These are phyloP conservation scores for Colletotrichum lini DNA, from an alignment of 2,329 filamentous ascomycete species.

Conservation along the genomic window DNA sequence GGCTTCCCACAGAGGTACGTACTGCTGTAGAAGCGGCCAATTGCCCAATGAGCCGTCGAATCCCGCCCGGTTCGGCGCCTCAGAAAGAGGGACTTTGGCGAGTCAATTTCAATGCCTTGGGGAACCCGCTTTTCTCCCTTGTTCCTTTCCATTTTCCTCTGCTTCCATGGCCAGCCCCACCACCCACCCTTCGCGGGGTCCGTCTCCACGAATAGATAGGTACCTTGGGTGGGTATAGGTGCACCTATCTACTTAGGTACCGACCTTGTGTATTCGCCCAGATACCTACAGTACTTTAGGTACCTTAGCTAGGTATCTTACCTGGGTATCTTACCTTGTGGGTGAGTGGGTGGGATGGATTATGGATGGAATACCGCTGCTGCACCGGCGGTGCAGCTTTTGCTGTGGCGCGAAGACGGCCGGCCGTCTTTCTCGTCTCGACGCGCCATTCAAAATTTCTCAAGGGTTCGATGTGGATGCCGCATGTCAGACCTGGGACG, in stretches of 20 bases:
- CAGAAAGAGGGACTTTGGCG: slow-evolving; percentile 6
- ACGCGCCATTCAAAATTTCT: slow-evolving; percentile 3
- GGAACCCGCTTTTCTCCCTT: slow-evolving; percentile 34
- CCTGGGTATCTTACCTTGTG: too few species aligned
- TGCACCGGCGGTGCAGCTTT: slow-evolving; percentile 5
- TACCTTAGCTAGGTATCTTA: too few species aligned
- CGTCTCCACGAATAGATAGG: slow-evolving; percentile 15
- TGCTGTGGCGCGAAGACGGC: neutral
- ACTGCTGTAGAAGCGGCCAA: neutral
- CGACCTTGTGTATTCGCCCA: too few species aligned
- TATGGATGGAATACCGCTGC: too few species aligned
- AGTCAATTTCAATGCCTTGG: slow-evolving; percentile 40
- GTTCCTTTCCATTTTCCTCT: neutral
- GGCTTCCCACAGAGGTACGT: too few species aligned
- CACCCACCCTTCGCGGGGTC: slow-evolving; percentile 41
- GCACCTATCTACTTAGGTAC: too few species aligned
- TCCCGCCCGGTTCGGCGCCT: slow-evolving; percentile 22
- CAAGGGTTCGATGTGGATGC: neutral
- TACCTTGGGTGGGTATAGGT: too few species aligned
- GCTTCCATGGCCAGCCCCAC: slow-evolving; percentile 11
- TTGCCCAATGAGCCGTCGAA: slow-evolving; percentile 34
- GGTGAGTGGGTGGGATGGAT: too few species aligned
- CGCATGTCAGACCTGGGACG: too few species aligned
- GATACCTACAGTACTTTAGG: too few species aligned
- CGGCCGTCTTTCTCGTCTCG: too few species aligned